Evolutionary conservation across 169 alveolate genomes (phyloP).

Genomic region (Babesia caballi): DNA sequence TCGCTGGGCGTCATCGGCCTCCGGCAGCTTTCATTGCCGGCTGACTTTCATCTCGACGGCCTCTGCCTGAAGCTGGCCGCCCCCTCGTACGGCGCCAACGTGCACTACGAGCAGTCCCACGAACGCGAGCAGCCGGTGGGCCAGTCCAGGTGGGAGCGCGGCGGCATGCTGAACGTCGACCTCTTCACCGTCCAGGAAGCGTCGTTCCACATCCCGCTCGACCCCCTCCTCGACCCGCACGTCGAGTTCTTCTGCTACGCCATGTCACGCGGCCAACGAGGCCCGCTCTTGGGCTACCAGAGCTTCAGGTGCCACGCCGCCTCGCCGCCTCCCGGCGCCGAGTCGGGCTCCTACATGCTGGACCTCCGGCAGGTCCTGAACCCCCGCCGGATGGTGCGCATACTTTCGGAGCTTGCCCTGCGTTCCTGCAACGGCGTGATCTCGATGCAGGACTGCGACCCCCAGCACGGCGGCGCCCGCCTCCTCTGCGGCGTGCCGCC

Average conservation of each 20-base stretch:
- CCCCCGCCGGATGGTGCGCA: background rate
- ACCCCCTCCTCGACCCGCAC: constrained; percentile 84
- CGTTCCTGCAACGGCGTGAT: background rate
- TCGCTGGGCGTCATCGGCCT: constrained; percentile 75
- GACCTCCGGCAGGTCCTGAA: constrained; percentile 1
- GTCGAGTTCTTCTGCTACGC: constrained; percentile 58
- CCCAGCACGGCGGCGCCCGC: constrained; percentile 21
- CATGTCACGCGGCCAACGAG: background rate
- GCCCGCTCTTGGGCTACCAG: constrained; percentile 19
- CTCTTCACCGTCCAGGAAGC: constrained; percentile 75
- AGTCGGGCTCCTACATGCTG: background rate
- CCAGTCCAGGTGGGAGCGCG: constrained; percentile 74
- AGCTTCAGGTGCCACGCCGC: constrained; percentile 13
- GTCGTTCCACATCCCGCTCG: constrained; percentile 80
- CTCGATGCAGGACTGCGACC: background rate
- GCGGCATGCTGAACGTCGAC: constrained; percentile 79
- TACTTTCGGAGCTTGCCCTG: background rate
- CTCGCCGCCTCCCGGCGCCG: background rate
- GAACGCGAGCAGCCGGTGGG: constrained; percentile 65
- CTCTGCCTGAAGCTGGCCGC: constrained; percentile 9
- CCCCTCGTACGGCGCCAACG: constrained; percentile 61
- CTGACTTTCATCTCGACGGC: constrained; percentile 1
- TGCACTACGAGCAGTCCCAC: constrained; percentile 61
- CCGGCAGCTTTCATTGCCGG: constrained; percentile 70
- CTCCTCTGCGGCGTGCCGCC: constrained; percentile 75